Evolutionary conservation across 1,284 basidiomycete genomes (phyloP).

Genomic region (Phaffia rhodozyma): DNA sequence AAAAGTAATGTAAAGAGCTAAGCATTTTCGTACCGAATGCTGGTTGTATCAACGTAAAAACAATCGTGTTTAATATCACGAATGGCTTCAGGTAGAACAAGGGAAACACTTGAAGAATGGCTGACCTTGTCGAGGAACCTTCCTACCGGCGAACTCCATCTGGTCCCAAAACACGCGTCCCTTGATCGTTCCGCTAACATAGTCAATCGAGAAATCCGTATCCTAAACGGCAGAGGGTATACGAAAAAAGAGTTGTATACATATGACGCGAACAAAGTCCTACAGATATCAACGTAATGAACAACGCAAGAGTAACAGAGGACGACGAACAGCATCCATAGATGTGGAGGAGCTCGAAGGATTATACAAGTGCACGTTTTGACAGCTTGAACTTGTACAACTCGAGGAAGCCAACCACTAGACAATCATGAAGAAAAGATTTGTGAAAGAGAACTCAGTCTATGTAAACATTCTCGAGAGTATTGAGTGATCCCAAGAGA

Average conservation of each 20-base stretch:
- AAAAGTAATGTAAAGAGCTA: conserved; percentile 21
- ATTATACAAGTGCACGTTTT: conserved; percentile 8
- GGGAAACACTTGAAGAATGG: not conserved
- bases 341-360: conserved; percentile 34
- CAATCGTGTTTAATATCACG: not conserved
- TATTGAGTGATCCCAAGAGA: conserved; percentile 8
- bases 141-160: conserved; percentile 3
- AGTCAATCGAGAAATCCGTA: conserved; percentile 41
- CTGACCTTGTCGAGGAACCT: conserved; percentile 6
- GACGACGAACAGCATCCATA: conserved; percentile 17
- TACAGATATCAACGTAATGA: no score
- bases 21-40: not conserved
- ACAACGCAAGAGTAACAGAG: not conserved
- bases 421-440: not conserved
- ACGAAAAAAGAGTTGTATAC: not conserved
- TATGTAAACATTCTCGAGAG: not conserved
- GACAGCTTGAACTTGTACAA: conserved; percentile 43
- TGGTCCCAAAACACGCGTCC: conserved; percentile 56
- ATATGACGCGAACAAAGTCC: not conserved
- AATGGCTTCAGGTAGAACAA: not conserved
- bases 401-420: conserved; percentile 54
- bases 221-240: conserved; percentile 30
- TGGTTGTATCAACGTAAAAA: no score
- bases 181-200: conserved; percentile 46
- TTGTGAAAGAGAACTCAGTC: not conserved